A percentile compares a stretch with the other conserved stretches of the same genome.
Evolutionary conservation across 1,284 basidiomycete genomes (phyloP).

Genomic region (Rhodofomes roseus): DNA sequence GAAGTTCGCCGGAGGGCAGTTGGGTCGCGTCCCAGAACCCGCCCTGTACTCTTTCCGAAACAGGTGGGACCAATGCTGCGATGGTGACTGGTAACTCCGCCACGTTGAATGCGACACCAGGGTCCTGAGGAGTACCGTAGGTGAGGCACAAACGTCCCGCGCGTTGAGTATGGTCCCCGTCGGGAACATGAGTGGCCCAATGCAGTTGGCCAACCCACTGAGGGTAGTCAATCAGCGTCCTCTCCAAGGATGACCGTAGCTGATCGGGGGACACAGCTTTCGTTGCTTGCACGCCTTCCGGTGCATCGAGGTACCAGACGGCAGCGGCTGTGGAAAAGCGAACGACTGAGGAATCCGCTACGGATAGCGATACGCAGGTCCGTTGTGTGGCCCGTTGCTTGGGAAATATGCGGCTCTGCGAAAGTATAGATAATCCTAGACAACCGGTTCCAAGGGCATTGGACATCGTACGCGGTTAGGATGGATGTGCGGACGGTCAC

Average conservation of each 20-base stretch:
- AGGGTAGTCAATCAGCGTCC: slow-evolving; percentile 33
- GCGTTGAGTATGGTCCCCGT: slow-evolving; percentile 28
- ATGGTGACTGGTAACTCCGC: slow-evolving; percentile 18
- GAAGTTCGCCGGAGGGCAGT: slow-evolving; percentile 16
- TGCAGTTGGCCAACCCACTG: slow-evolving; percentile 37
- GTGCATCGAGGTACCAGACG: slow-evolving; percentile 29
- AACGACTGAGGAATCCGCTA: slow-evolving; percentile 29
- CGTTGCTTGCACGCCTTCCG: slow-evolving; percentile 1
- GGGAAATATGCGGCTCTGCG: slow-evolving; percentile 2
- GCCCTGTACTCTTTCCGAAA: slow-evolving; percentile 11
- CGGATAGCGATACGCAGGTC: slow-evolving; percentile 24
- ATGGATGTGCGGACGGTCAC: too few species aligned
- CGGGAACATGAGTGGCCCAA: slow-evolving; percentile 23
- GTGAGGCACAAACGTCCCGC: slow-evolving; percentile 32
- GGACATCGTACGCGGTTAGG: too few species aligned
- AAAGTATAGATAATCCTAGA: neutral
- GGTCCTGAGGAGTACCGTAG: slow-evolving; percentile 32
- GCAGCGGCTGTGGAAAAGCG: slow-evolving; percentile 26
- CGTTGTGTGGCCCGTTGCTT: neutral
- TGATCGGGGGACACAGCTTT: slow-evolving; percentile 8
- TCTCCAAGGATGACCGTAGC: slow-evolving; percentile 25
- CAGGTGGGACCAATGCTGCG: slow-evolving; percentile 22
- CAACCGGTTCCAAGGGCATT: neutral
- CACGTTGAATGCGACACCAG: slow-evolving; percentile 35
- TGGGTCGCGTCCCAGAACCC: slow-evolving; percentile 17